phyloP scores from a whole-genome alignment of 129 eudicot species.

The Pseudognaphalium luteoalbum region DNA sequence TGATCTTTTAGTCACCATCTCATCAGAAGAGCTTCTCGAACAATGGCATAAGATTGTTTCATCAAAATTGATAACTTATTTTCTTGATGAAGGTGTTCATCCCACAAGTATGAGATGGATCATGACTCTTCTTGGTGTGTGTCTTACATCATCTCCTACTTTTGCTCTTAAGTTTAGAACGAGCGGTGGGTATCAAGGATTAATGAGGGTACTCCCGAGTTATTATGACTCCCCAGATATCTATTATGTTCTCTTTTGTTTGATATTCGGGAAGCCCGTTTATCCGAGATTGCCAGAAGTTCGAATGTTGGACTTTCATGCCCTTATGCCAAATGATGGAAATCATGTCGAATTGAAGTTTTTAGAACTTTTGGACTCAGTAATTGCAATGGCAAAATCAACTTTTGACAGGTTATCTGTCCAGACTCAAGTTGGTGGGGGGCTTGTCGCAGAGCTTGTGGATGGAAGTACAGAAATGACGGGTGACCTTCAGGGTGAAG shows the following conservation, averaged over 20 bases:
- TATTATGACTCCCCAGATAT: conserved; percentile 97
- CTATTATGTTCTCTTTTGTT: conserved; percentile 83
- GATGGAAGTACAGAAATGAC: conserved; percentile 78
- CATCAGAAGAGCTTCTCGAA: conserved; percentile 79
- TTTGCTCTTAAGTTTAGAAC: conserved; percentile 65
- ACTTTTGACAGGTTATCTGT: conserved; percentile 79
- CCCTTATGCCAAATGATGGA: conserved; percentile 86
- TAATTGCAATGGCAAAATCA: conserved; percentile 93
- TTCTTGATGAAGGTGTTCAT: conserved; percentile 92
- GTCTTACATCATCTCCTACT: conserved; percentile 68
- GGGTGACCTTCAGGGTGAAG: conserved; percentile 99
- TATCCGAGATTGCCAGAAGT: conserved; percentile 98
- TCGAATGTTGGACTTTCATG: conserved; percentile 93
- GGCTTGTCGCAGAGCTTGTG: conserved; percentile 80
- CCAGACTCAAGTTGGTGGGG: conserved; percentile 70
- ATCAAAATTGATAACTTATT: conserved; percentile 72
- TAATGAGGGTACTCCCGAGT: conserved; percentile 85
- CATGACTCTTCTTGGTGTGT: conserved; percentile 93
- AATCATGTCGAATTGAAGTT: conserved; percentile 66
- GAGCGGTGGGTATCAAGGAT: conserved; percentile 90
- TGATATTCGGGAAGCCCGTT: conserved; percentile 91
- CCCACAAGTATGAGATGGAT: conserved; percentile 98
- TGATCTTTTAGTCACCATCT: conserved; percentile 83
- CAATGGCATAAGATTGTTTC: conserved; percentile 95
- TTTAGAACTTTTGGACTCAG: conserved; percentile 80